Evolutionary conservation across 176 grass and related monocot genomes (phyloP).

Genomic region (Ensete ventricosum): DNA sequence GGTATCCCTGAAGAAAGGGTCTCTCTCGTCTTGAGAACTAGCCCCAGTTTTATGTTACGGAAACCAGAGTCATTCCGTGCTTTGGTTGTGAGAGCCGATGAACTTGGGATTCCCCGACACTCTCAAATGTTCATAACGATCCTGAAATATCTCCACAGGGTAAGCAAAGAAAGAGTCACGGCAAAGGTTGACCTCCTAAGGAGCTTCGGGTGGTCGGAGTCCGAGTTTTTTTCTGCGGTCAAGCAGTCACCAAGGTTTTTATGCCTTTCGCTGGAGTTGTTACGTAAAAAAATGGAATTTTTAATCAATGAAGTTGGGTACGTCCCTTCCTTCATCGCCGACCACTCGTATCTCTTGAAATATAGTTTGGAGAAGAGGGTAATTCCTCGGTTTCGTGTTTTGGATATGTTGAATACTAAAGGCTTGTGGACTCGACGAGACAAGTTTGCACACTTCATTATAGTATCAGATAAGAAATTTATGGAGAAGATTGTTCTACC

Average conservation of each 20-base stretch:
- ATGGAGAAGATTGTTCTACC: conserved; percentile 22
- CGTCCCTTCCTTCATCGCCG: conserved; percentile 15
- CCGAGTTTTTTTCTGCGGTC: conserved; percentile 23
- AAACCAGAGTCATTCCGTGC: background rate
- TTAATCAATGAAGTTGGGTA: conserved; percentile 31
- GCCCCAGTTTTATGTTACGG: background rate
- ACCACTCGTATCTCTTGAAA: conserved; percentile 2
- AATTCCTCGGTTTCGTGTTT: conserved; percentile 32
- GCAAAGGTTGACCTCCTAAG: conserved; percentile 34
- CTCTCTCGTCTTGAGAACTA: background rate
- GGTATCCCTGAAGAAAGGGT: background rate
- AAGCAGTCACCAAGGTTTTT: conserved; percentile 17
- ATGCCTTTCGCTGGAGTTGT: conserved; percentile 8
- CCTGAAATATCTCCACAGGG: background rate
- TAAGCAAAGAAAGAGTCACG: conserved; percentile 17
- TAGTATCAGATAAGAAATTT: conserved; percentile 10
- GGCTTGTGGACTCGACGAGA: conserved; percentile 1
- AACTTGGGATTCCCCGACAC: background rate
- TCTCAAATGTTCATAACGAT: background rate
- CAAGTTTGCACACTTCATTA: background rate
- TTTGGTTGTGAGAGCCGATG: background rate
- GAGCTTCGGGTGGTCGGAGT: conserved; percentile 30
- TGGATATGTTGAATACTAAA: conserved; percentile 29
- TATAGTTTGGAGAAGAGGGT: conserved; percentile 38
- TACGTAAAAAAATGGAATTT: conserved; percentile 25